Evolutionary conservation across 2,329 filamentous ascomycete species (phyloP).

Genomic region (Aspergillus nomiae): DNA sequence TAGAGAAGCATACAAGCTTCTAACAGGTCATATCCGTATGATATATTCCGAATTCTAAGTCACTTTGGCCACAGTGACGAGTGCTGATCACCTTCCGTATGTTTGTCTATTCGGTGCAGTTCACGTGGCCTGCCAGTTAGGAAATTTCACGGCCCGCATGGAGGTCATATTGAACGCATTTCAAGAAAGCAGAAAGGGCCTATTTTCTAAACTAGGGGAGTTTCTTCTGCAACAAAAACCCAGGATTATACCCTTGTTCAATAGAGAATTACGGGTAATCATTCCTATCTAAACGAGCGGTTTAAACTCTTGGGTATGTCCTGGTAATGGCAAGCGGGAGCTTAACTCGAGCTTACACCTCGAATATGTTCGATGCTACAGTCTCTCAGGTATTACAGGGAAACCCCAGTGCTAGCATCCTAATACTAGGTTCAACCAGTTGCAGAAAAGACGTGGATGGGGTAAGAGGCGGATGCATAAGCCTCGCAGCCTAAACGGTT

Average conservation of each 20-base stretch:
- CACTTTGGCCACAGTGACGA: not conserved
- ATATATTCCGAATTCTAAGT: not conserved
- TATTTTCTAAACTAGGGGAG: not conserved
- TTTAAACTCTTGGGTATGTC: not conserved
- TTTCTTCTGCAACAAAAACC: not conserved
- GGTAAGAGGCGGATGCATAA: not conserved
- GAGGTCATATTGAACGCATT: not conserved
- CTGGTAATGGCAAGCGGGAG: not conserved
- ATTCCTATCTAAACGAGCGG: not conserved
- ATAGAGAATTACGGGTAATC: not conserved
- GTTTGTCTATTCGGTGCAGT: not conserved
- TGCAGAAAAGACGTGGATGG: not conserved
- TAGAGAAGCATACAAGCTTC: not conserved
- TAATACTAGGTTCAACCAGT: not conserved
- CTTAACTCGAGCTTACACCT: not conserved
- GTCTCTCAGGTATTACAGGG: constrained; percentile 1
- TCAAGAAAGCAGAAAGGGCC: not conserved
- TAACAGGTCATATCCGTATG: not conserved
- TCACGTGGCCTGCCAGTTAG: not conserved
- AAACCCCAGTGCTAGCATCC: not conserved
- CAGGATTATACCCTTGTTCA: not conserved
- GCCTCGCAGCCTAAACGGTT: constrained; percentile 1
- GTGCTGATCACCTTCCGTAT: not conserved
- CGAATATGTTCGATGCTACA: not conserved
- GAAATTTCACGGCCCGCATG: too few relatives aligned